Conservation (phyloP, 148 eudicot species). For the Euryodendron excelsum region DNA sequence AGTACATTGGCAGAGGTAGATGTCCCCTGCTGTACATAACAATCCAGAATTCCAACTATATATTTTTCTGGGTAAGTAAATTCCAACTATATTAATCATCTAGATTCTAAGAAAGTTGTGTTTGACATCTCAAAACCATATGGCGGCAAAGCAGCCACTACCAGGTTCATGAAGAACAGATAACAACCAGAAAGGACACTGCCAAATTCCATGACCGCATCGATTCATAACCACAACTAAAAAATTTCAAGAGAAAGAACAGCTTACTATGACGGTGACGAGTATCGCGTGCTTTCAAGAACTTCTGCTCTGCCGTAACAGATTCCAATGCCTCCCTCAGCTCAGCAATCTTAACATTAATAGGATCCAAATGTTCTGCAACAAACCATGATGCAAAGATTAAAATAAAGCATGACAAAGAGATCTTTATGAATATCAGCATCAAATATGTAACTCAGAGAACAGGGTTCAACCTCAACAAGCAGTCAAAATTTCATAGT, state of each 20-base stretch:
- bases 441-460: background rate
- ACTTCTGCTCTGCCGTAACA: conserved; percentile 77
- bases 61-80: too few relatives aligned
- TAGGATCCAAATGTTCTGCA: conserved; percentile 95
- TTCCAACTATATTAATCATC: background rate
- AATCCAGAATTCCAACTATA: background rate
- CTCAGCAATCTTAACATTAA: conserved; percentile 91
- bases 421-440: background rate
- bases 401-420: background rate
- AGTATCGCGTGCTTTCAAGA: conserved; percentile 82
- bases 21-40: background rate
- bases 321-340: conserved; percentile 87
- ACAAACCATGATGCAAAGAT: background rate
- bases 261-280: conserved; percentile 93
- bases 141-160: background rate
- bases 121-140: conserved; percentile 3
- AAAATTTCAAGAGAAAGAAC: background rate
- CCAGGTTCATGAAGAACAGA: background rate
- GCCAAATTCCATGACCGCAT: background rate
- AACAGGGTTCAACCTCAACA: background rate
- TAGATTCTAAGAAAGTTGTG: background rate
- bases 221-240: background rate
- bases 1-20: background rate
- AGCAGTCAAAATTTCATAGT: background rate
- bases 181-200: background rate